phyloP scores from a whole-genome alignment of 352 stramenopile species.

The Blastocystis sp. region DNA sequence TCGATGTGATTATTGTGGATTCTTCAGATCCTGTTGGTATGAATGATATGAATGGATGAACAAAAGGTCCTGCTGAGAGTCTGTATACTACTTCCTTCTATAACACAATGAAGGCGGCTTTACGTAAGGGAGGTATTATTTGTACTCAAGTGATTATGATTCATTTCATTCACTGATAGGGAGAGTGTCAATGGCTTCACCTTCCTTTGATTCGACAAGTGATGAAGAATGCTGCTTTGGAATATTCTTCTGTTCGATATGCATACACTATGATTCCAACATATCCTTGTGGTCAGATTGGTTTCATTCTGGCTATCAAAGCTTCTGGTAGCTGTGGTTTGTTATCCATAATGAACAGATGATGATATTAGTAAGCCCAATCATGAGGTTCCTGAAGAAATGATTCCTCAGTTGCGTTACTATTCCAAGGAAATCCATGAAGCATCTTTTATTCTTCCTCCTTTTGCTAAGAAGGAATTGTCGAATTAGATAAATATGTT shows the following conservation, averaged over 20 bases:
- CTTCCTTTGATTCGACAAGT: conserved; percentile 89
- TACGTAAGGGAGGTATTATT: conserved; percentile 72
- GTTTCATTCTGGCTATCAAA: conserved; percentile 80
- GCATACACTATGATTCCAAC: conserved; percentile 95
- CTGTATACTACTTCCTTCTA: conserved; percentile 90
- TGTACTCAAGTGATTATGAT: conserved; percentile 68
- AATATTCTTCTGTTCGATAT: conserved; percentile 92
- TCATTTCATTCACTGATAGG: conserved; percentile 66
- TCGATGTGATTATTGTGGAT: conserved; percentile 93
- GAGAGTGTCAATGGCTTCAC: conserved; percentile 96
- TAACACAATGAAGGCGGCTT: conserved; percentile 80
- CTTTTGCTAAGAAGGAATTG: conserved; percentile 74
- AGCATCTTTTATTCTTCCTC: conserved; percentile 89
- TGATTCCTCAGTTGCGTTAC: conserved; percentile 79
- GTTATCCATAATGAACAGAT: neutral
- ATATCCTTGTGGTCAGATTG: conserved; percentile 96
- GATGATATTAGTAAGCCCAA: conserved; percentile 22
- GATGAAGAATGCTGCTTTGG: conserved; percentile 76
- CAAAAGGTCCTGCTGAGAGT: conserved; percentile 77
- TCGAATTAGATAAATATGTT: neutral
- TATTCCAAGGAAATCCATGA: conserved; percentile 86
- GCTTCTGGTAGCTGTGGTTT: conserved; percentile 38
- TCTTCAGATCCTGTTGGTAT: conserved; percentile 83
- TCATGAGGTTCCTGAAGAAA: conserved; percentile 57
- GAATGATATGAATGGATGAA: neutral